Evolutionary conservation across 2,329 filamentous ascomycete genomes (phyloP).

Genomic region (Coniochaeta hoffmannii): DNA sequence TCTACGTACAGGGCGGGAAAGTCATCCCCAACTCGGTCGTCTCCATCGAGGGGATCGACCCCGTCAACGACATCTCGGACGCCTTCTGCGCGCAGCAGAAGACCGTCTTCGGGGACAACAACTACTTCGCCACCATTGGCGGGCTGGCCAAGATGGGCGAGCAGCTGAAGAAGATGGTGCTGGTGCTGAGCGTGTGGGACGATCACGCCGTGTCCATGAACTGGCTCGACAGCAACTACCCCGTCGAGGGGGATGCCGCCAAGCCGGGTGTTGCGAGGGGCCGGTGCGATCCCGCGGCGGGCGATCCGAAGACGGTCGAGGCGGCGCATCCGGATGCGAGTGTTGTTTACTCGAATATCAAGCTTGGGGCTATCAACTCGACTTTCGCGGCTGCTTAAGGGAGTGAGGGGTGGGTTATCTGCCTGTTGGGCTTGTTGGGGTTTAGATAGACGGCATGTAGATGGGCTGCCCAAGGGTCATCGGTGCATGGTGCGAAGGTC

Average conservation of each 20-base stretch:
- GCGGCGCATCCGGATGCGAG: conserved; percentile 28
- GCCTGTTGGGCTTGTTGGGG: neutral
- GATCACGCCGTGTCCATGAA: conserved; percentile 51
- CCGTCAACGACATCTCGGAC: conserved; percentile 35
- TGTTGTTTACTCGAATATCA: conserved; percentile 43
- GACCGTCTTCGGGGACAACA: conserved; percentile 40
- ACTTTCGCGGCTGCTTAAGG: conserved; percentile 25
- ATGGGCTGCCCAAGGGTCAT: neutral
- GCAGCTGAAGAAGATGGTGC: conserved; percentile 22
- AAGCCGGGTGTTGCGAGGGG: conserved; percentile 38
- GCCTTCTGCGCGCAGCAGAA: conserved; percentile 49
- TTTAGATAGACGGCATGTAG: conserved; percentile 1
- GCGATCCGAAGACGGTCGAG: conserved; percentile 37
- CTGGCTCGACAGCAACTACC: conserved; percentile 56
- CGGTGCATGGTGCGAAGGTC: neutral
- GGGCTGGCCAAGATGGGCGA: conserved; percentile 47
- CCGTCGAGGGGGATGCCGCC: conserved; percentile 26
- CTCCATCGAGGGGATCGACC: conserved; percentile 18
- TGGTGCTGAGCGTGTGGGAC: conserved; percentile 36
- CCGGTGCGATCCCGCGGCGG: conserved; percentile 36
- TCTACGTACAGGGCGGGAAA: conserved; percentile 49
- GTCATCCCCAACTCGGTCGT: conserved; percentile 37
- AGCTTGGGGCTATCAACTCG: conserved; percentile 36
- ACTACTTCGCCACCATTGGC: conserved; percentile 40
- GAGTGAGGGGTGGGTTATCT: neutral